phyloP scores from a whole-genome alignment of 495 filamentous ascomycete species.

The Podospora comata region DNA sequence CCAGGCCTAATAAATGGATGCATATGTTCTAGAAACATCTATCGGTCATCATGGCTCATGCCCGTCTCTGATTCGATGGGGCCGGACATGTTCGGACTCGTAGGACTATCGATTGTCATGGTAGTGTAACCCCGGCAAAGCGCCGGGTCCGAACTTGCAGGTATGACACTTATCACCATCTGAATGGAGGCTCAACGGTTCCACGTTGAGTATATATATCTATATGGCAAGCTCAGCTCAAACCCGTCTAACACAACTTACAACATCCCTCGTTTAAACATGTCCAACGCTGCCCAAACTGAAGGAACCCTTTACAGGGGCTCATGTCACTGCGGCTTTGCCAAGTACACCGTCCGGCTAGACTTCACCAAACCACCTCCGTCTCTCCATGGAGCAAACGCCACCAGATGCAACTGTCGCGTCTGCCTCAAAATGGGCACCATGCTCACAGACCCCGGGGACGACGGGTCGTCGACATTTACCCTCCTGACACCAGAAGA shows the following conservation, averaged over 20 bases:
- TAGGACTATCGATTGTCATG: background rate
- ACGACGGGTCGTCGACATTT: conserved; percentile 28
- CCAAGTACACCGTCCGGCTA: conserved; percentile 22
- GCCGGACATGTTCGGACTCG: background rate
- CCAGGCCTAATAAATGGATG: too few species aligned
- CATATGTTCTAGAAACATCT: too few species aligned
- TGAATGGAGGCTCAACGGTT: background rate
- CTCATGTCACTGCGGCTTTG: conserved; percentile 19
- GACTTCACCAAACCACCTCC: background rate
- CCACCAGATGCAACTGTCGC: conserved; percentile 23
- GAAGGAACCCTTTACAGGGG: conserved; percentile 9
- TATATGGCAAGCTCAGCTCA: too few species aligned
- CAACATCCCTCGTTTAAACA: background rate
- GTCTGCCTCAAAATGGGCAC: conserved; percentile 27
- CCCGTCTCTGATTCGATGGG: background rate
- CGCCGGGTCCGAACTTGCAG: background rate
- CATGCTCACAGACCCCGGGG: conserved; percentile 24
- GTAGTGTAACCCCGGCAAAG: background rate
- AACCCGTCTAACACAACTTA: background rate
- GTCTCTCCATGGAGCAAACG: background rate
- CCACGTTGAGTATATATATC: background rate
- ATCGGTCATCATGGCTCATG: background rate
- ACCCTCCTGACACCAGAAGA: conserved; percentile 12
- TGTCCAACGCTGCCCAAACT: background rate
- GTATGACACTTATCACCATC: background rate